Base-by-base conservation (phyloP, 2,329 filamentous ascomycete genomes). In the Knoxdaviesia proteae region DNA sequence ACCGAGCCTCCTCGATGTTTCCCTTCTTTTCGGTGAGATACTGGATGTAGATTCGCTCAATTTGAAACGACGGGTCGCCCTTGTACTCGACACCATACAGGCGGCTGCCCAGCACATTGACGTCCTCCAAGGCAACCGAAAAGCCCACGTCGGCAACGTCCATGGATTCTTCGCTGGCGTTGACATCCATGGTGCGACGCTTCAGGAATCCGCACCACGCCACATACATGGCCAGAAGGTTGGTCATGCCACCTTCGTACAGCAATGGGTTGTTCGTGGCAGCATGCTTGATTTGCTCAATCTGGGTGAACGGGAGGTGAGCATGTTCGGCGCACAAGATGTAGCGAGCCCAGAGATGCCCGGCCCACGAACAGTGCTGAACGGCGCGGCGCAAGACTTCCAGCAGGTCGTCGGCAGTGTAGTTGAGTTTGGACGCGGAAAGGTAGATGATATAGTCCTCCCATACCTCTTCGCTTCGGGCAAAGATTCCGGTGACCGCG, bases 151-250 rank as follows among this genome's bases (percentile, higher is more conserved):
- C 86, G 6, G 88, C 88, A 40, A 93, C 75, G 54, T 94, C 87
- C 33, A 81, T 69, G 43, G 88, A 83, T 54, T 94, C 87, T 45
- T 88, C 82, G 1, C 73, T 74, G 1, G 80, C 75, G 46, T 75
- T 74, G 1, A 74, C 68, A 44, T 76, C 67, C 63, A 93, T 86
- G 11, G 88, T 84, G 40, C 78, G 78, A 30, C 90, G 80, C 49
- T 88, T 84, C 20, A 98, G 68, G 51, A 88, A 96, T 41, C 84
- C 86, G 54, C 88, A 94, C 90, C 90, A 98, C 0, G 87, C 80
- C 42, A 84, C 77, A 53, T 94, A 86, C 53, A 96, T 84, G 52
- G 93, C 84, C 46, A 96, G 71, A 33, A 94, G 76, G 49, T 87
- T 82, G 41, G 84, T 76, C 68, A 94, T 80, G 30, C 86, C 87